These are phyloP conservation scores for Ceratobasidium theobromae DNA, from an alignment of 1,284 basidiomycete genomes.

Conservation along the genomic window DNA sequence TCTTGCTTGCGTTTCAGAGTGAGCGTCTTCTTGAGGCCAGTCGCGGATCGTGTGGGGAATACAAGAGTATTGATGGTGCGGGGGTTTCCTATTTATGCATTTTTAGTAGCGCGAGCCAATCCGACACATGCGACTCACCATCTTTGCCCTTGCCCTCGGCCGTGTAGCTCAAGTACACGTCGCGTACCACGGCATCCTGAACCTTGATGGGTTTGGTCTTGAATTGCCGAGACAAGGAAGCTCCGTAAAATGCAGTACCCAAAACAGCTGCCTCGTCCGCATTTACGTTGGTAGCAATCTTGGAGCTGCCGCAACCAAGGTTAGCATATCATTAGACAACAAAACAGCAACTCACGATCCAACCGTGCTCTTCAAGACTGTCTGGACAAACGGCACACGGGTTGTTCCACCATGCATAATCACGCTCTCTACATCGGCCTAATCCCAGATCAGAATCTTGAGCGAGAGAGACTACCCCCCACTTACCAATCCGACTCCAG, in stretches of 20 bases:
- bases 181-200: conserved; percentile 68
- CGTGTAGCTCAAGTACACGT: conserved; percentile 75
- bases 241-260: conserved; percentile 92
- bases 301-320: conserved; percentile 51
- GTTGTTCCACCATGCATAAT: conserved; percentile 90
- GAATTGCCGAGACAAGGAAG: conserved; percentile 86
- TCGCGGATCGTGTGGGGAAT: conserved; percentile 73
- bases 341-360: conserved; percentile 58
- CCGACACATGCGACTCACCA: conserved; percentile 29
- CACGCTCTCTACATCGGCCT: conserved; percentile 82
- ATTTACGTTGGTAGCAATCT: conserved; percentile 92
- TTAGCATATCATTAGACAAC: conserved; percentile 24
- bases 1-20: conserved; percentile 80
- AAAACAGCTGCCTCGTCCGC: conserved; percentile 96
- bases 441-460: neutral
- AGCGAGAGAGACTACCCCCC: conserved; percentile 26
- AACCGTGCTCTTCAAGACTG: conserved; percentile 72
- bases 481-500: conserved; percentile 66
- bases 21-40: conserved; percentile 78
- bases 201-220: conserved; percentile 94
- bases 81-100: conserved; percentile 45
- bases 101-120: conserved; percentile 36
- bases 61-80: conserved; percentile 71
- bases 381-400: conserved; percentile 89
- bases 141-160: conserved; percentile 54